Evolutionary conservation across 179 eudicot genomes (phyloP).

Genomic region (Nepenthes alata): DNA sequence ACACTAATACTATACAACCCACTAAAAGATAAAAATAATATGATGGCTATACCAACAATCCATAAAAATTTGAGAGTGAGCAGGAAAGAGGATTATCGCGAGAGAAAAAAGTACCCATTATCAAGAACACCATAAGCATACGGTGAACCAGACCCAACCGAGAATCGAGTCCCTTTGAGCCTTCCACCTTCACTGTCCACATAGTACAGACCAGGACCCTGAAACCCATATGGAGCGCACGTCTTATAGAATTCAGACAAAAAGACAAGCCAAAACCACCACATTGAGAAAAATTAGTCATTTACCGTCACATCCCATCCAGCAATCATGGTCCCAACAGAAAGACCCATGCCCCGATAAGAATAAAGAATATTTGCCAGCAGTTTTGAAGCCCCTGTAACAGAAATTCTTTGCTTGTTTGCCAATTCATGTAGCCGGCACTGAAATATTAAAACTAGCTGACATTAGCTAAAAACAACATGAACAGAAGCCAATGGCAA

Average conservation of each 20-base stretch:
- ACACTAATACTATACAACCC: too few species aligned
- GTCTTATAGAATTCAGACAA: not conserved
- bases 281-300: not conserved
- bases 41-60: not conserved
- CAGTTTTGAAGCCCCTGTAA: constrained; percentile 93
- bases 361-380: constrained; percentile 84
- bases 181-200: constrained; percentile 99
- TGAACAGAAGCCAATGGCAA: not conserved
- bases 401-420: constrained; percentile 91
- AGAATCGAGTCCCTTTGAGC: constrained; percentile 79
- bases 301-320: constrained; percentile 97
- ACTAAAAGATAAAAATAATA: too few species aligned
- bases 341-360: constrained; percentile 94
- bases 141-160: constrained; percentile 99
- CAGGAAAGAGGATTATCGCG: not conserved
- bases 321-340: constrained; percentile 99
- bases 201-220: constrained; percentile 96
- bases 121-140: constrained; percentile 99
- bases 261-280: not conserved
- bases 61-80: not conserved
- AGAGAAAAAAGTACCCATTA: constrained; percentile 45
- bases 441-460: constrained; percentile 18
- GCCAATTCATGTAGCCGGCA: constrained; percentile 93
- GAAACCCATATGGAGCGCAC: constrained; percentile 11
- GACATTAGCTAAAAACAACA: not conserved